Evolutionary conservation across 331 rosid genomes (phyloP), one percentile per base, ranked within the genome.

Genomic region (Telfairia occidentalis): DNA sequence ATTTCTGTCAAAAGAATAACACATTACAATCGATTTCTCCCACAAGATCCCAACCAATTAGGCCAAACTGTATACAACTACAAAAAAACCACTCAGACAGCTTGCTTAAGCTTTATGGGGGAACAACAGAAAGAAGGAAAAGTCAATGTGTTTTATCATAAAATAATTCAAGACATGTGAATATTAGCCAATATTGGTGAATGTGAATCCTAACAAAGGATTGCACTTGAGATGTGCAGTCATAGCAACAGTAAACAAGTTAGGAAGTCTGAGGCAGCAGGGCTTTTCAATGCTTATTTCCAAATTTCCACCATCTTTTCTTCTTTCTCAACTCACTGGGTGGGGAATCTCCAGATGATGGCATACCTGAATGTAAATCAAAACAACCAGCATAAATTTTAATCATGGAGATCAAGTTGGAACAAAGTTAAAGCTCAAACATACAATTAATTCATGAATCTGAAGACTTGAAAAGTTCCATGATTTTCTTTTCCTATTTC

Each of bases 271-370:
- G 61, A 9, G 54, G 37, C 49, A 57, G 23, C 10, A 21, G 40
- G 26, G 26, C 54, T 58, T 26, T 24, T 79, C 85, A 89, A 74
- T 85, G 86, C 83, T 86, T 89, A 58, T 80, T 87, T 76, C 97
- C 85, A 75, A 90, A 89, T 75, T 16, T 86, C 93, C 93, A 89
- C 97, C 97, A 87, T 58, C 59, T 89, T 88, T 80, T 87, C 87
- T 88, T 89, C 88, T 85, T 93, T 76, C 88, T 89, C 26, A 76
- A 80, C 70, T 88, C 96, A 60, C 15, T 75, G 67, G 92, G 83
- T 52, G 87, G 83, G 74, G 82, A 75, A 81, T 82, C 92, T 87
- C 91, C 69, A 72, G 78, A n/a, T n/a, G 82, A 67, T 30, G 53
- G 23, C 55, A 78, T 73, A 42, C 65, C 60, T 67, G 32, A 78